phyloP scores from a whole-genome alignment of 345 rosid species.

The Mercurialis annua region DNA sequence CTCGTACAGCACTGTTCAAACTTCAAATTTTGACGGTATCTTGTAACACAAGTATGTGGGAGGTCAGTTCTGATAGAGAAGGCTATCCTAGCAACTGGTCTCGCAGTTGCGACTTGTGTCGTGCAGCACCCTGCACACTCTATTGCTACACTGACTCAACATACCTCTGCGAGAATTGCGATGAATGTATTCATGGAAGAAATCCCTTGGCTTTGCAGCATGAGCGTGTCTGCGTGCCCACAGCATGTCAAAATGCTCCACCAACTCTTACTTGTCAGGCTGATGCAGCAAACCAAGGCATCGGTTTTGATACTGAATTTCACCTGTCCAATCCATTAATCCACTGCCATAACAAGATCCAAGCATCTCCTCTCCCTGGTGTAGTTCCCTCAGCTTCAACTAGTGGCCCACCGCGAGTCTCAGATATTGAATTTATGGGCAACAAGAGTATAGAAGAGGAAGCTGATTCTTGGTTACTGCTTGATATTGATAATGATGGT shows the following conservation, averaged over 20 bases:
- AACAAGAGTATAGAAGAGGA: slow-evolving; percentile 18
- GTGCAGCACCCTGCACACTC: slow-evolving; percentile 26
- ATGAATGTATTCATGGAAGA: slow-evolving; percentile 21
- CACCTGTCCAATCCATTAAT: slow-evolving; percentile 26
- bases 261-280: slow-evolving; percentile 36
- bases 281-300: slow-evolving; percentile 36
- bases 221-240: slow-evolving; percentile 31
- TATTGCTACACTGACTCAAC: slow-evolving; percentile 31
- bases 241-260: slow-evolving; percentile 28
- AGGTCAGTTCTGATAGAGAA: slow-evolving; percentile 6
- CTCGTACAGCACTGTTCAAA: no score
- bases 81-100: slow-evolving; percentile 18
- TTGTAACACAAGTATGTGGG: slow-evolving; percentile 23
- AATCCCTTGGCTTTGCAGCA: slow-evolving; percentile 18
- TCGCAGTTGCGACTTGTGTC: slow-evolving; percentile 26
- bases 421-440: slow-evolving; percentile 1
- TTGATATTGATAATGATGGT: slow-evolving; percentile 19
- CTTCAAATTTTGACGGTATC: neutral
- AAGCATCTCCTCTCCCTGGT: slow-evolving; percentile 14
- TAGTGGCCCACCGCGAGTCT: slow-evolving; percentile 7
- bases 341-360: slow-evolving; percentile 19
- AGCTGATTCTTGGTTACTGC: slow-evolving; percentile 32
- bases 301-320: slow-evolving; percentile 27
- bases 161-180: slow-evolving; percentile 32
- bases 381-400: slow-evolving; percentile 1